Evolutionary conservation across 140 eudicot species (phyloP).

Genomic region (Flaveria floridana): DNA sequence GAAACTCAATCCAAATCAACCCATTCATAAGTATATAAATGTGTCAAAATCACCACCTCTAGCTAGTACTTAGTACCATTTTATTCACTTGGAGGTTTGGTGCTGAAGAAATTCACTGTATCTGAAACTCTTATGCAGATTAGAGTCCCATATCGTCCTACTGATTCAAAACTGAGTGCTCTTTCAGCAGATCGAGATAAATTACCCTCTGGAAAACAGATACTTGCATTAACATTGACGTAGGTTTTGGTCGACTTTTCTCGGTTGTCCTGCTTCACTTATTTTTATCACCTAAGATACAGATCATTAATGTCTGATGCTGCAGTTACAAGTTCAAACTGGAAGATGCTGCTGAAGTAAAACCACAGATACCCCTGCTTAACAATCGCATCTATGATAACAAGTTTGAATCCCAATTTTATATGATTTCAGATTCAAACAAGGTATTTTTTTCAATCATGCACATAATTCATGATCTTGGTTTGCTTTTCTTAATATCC

Average conservation of each 20-base stretch:
- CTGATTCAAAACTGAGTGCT: slow-evolving; percentile 67
- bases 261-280: neutral
- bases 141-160: slow-evolving; percentile 85
- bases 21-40: neutral
- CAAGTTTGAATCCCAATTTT: slow-evolving; percentile 97
- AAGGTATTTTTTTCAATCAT: slow-evolving; percentile 50
- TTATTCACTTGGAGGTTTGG: slow-evolving; percentile 6
- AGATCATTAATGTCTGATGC: slow-evolving; percentile 15
- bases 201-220: slow-evolving; percentile 95
- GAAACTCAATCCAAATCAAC: neutral
- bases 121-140: slow-evolving; percentile 45
- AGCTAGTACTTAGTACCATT: neutral
- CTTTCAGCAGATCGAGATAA: slow-evolving; percentile 81
- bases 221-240: slow-evolving; percentile 80
- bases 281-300: neutral
- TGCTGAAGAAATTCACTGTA: slow-evolving; percentile 3
- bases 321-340: slow-evolving; percentile 91
- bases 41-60: slow-evolving; percentile 4
- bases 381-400: slow-evolving; percentile 93
- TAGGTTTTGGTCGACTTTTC: slow-evolving; percentile 39
- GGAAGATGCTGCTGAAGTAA: slow-evolving; percentile 82
- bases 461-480: slow-evolving; percentile 23
- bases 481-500: slow-evolving; percentile 11
- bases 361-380: slow-evolving; percentile 84
- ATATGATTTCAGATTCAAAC: slow-evolving; percentile 93